A percentile compares a stretch with the other conserved stretches of the same genome.
These are phyloP conservation scores for Neurospora sp. DNA, from an alignment of 2,329 filamentous ascomycete species.

Conservation along the genomic window DNA sequence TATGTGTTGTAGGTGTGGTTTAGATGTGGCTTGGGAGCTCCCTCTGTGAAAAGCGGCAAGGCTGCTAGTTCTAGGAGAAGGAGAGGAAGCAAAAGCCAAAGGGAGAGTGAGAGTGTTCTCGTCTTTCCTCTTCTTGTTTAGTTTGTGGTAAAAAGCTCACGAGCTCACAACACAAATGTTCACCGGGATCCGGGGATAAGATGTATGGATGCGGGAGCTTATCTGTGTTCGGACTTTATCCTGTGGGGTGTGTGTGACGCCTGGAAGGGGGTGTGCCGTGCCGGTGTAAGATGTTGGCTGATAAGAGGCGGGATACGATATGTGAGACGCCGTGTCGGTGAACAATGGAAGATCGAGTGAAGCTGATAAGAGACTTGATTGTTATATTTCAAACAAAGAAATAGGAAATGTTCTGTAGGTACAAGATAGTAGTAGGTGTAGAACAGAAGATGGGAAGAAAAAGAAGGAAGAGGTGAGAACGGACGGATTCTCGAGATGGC, in stretches of 20 bases:
- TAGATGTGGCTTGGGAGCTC: background rate
- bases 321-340: background rate
- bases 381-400: background rate
- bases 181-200: background rate
- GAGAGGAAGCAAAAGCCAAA: constrained; percentile 1
- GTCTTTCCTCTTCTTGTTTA: background rate
- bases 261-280: background rate
- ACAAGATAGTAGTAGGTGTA: background rate
- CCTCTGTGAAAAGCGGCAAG: constrained; percentile 1
- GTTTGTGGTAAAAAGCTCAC: background rate
- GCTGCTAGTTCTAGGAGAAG: background rate
- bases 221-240: background rate
- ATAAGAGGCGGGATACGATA: background rate
- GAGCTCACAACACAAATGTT: background rate
- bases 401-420: background rate
- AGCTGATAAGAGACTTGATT: background rate
- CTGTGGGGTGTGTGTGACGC: background rate
- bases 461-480: background rate
- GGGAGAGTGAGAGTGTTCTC: background rate
- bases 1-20: background rate
- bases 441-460: background rate
- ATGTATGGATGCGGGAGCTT: background rate
- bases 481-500: background rate
- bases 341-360: background rate
- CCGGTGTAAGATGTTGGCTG: background rate